Base-by-base conservation (phyloP, 441 rosid genomes). In the Corymbia calophylla region DNA sequence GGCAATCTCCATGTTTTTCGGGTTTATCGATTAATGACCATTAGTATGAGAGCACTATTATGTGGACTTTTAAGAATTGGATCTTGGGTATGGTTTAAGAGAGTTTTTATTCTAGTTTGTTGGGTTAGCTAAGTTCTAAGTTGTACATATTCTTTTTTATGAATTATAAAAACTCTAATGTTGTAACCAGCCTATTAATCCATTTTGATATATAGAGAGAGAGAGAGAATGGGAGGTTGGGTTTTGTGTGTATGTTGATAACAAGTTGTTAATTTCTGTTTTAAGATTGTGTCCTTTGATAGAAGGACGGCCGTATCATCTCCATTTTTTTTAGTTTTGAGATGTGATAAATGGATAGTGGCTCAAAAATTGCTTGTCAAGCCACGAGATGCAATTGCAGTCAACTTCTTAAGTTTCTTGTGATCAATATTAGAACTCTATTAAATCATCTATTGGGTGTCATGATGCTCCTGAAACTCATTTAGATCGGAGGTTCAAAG, bases 1-100 rank as follows among this genome's bases (percentile, higher is more conserved):
- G 7, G 18, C 0, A 0, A 3, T 25, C 25, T 58, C 25, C n/a
- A 58, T 58, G 0, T 0, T 58, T 58, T 58, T 58, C 0, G 10
- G 0, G n/a, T 58, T 25, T 29, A 39, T 29, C 64, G 9, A 58
- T 58, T 58, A 56, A 11, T 23, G 29, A 29, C 29, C 62, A 4
- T 56, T 56, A 56, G 62, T 56, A 56, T 56, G 14, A 56, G 3
- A 56, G 29, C 3, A 0, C 62, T 56, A 23, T 56, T 29, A 56
- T 0, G 6, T 5, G 2, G 3, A 9, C 25, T 56, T 56, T 56
- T 56, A 0, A 56, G 62, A 4, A 29, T 56, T 56, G 62, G 62
- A 23, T 56, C 25, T 56, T 56, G 62, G 62, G 25, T 56, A 56
- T 56, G 25, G 23, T 56, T 56, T 56, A 4, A 56, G 23, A 29